These are phyloP conservation scores for Fagopyrum homotropicum DNA, from an alignment of 148 eudicot species.

Conservation along the genomic window DNA sequence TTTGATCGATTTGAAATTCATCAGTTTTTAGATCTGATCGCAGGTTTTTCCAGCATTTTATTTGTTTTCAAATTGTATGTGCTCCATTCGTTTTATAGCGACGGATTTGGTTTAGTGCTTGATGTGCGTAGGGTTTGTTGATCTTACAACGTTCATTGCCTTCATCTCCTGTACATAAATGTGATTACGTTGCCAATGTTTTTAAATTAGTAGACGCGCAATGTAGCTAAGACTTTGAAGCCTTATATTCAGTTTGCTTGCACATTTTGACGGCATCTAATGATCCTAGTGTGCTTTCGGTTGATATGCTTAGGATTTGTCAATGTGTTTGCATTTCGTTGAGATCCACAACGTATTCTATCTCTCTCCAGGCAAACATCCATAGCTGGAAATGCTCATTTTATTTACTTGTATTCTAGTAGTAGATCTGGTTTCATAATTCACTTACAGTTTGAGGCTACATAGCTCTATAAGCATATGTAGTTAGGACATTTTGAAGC, in stretches of 20 bases:
- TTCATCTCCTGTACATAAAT: too few relatives aligned
- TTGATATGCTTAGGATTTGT: neutral
- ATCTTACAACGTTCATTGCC: too few relatives aligned
- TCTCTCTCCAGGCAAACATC: neutral
- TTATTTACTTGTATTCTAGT: neutral
- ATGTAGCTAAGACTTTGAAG: too few relatives aligned
- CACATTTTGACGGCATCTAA: too few relatives aligned
- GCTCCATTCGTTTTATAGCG: neutral
- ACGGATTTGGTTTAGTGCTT: neutral
- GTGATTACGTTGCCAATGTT: too few relatives aligned
- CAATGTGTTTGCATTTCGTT: neutral
- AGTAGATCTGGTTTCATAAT: neutral
- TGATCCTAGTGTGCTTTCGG: neutral
- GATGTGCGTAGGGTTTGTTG: too few relatives aligned
- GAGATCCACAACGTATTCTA: neutral
- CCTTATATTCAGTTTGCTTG: too few relatives aligned
- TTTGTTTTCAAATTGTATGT: too few relatives aligned
- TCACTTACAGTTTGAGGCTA: neutral
- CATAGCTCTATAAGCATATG: too few relatives aligned
- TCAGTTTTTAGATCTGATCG: neutral
- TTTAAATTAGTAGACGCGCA: too few relatives aligned
- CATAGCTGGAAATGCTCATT: neutral
- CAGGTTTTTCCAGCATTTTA: neutral
- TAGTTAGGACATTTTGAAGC: neutral
- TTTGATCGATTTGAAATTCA: neutral